These are phyloP conservation scores for Aciculoconidium aculeatum DNA, from an alignment of 805 yeast genomes.

Conservation along the genomic window DNA sequence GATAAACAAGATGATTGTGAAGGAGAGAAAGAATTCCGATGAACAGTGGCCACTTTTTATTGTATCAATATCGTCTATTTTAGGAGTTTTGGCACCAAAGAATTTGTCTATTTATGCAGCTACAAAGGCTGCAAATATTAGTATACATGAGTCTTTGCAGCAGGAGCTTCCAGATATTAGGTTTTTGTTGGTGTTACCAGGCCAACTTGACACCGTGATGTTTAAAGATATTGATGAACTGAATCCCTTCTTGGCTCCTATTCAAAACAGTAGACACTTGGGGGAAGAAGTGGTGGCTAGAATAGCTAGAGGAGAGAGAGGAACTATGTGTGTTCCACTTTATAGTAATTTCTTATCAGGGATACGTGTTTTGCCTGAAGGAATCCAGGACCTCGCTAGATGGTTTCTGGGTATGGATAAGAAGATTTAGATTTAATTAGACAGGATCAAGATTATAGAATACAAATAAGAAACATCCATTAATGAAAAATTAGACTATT, in stretches of 20 bases:
- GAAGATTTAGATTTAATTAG: slow-evolving; percentile 13
- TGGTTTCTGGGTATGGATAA: slow-evolving; percentile 34
- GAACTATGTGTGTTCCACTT: slow-evolving; percentile 40
- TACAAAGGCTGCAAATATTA: slow-evolving; percentile 41
- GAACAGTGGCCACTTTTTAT: too few species aligned
- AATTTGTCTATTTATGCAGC: slow-evolving; percentile 45
- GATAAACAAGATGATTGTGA: slow-evolving; percentile 17
- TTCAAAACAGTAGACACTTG: slow-evolving; percentile 32
- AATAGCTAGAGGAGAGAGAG: slow-evolving; percentile 33
- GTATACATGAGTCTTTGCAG: slow-evolving; percentile 40
- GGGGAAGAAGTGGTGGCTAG: slow-evolving; percentile 30
- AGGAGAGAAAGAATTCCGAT: slow-evolving; percentile 3
- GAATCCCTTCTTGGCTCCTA: slow-evolving; percentile 42
- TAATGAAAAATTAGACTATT: not conserved
- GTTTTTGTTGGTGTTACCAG: slow-evolving; percentile 40
- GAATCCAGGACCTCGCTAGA: slow-evolving; percentile 30
- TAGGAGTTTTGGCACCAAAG: slow-evolving; percentile 45
- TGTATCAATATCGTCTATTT: slow-evolving; percentile 40
- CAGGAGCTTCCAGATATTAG: slow-evolving; percentile 34
- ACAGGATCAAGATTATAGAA: not conserved
- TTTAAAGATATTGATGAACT: slow-evolving; percentile 41
- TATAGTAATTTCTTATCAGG: slow-evolving; percentile 43
- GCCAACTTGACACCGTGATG: slow-evolving; percentile 46
- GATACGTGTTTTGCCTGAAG: slow-evolving; percentile 36
- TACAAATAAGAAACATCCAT: not conserved